phyloP scores from a whole-genome alignment of 2,329 filamentous ascomycete species.

The Neopestalotiopsis sp. region DNA sequence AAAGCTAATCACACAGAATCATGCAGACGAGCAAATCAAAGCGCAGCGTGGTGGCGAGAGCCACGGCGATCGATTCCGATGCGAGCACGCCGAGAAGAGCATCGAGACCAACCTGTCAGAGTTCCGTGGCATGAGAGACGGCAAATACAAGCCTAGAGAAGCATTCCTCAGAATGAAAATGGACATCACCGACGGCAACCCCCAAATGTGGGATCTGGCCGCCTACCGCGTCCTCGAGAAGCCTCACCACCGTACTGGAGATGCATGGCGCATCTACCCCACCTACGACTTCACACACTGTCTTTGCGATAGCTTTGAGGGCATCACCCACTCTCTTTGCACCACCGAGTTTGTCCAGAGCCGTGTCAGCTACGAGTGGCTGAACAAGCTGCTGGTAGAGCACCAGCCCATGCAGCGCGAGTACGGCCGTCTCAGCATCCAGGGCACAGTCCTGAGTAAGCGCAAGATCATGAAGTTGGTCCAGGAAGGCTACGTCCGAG shows the following conservation, averaged over 20 bases:
- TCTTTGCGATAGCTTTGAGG: constrained; percentile 89
- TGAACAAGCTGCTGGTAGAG: constrained; percentile 80
- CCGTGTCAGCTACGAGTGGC: constrained; percentile 87
- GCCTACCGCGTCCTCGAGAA: constrained; percentile 82
- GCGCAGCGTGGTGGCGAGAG: constrained; percentile 82
- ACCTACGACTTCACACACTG: constrained; percentile 95
- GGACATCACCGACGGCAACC: constrained; percentile 81
- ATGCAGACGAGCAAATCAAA: constrained; percentile 77
- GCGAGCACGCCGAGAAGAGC: constrained; percentile 77
- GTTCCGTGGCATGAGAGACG: constrained; percentile 89
- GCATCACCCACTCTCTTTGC: constrained; percentile 89
- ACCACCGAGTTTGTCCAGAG: constrained; percentile 91
- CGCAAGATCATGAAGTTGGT: constrained; percentile 83
- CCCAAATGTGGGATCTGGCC: constrained; percentile 86
- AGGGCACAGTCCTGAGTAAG: constrained; percentile 87
- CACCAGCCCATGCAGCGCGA: constrained; percentile 96
- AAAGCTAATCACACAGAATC: neutral
- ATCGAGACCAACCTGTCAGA: constrained; percentile 79
- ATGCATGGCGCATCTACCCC: constrained; percentile 91
- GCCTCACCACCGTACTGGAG: constrained; percentile 79
- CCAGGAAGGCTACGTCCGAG: constrained; percentile 76
- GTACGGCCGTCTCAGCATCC: constrained; percentile 75
- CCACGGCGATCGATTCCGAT: constrained; percentile 75
- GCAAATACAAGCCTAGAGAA: constrained; percentile 84
- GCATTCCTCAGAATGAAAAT: constrained; percentile 95